Base-by-base conservation (phyloP, 2,329 filamentous ascomycete genomes). In the Fusarium nelsonii region DNA sequence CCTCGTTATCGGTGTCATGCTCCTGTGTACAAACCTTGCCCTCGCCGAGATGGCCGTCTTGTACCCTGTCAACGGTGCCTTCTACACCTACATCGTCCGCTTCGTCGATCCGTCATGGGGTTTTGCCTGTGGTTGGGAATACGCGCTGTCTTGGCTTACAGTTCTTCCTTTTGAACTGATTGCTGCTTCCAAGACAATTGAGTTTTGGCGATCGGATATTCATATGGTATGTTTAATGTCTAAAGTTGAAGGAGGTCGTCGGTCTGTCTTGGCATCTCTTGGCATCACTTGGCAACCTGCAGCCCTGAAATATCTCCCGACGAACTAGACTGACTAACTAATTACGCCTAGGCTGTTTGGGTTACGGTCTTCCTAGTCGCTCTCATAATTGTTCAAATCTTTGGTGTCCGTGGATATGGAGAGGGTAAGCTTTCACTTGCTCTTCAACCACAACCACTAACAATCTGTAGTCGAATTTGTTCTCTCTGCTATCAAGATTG, bases 111-210 rank as follows among this genome's bases (percentile, higher is more conserved):
- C 94, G 1, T 93, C 94, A 0, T 97, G 93, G 93, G 94, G 94
- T 0, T 97, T 97, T 76, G 92, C 93, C 37, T 97, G 97, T 91
- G 94, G 93, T 28, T 97, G 93, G 93, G 97, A 97, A 85, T 97
- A 97, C 77, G 92, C 92, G 4, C 78, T 97, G 63, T 91, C 96
- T 78, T 97, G 94, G 94, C 86, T 97, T 2, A 86, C 93, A 18
- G 89, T 94, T 1, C 81, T 97, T 18, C 94, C 94, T 0, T 84
- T 97, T 32, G 94, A 97, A 77, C 90, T 97, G 57, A 92, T 97
- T 58, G 92, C 93, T 3, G 94, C 93, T 2, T 91, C 92, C 4
- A 88, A 95, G 36, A 97, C 93, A 0, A 90, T 97, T 51, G 84
- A 90, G 37, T 97, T 92, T 76, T 97, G 94, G 94, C 87, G 88